These are phyloP conservation scores for Eutypella sp. DNA, from an alignment of 2,329 filamentous ascomycete species.

Conservation along the genomic window DNA sequence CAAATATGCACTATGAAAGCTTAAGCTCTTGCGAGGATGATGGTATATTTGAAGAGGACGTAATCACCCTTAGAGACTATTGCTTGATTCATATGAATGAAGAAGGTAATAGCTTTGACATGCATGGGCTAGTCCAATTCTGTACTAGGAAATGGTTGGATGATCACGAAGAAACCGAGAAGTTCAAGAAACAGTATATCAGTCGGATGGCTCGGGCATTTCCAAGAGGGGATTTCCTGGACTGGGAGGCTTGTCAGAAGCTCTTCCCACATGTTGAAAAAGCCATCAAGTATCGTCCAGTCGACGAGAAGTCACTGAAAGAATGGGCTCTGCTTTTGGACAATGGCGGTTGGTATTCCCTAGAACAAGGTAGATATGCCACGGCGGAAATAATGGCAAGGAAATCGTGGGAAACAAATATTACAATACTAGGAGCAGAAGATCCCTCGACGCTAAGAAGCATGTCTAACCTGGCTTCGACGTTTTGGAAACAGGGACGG, in stretches of 20 bases:
- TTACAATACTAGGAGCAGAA: background rate
- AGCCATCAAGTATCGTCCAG: background rate
- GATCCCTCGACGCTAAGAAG: background rate
- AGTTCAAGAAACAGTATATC: conserved; percentile 17
- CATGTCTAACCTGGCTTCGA: background rate
- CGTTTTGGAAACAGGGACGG: conserved; percentile 1
- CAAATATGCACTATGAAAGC: background rate
- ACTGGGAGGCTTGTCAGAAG: background rate
- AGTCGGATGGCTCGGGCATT: background rate
- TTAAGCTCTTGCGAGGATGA: background rate
- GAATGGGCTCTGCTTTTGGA: background rate
- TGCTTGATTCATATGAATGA: conserved; percentile 27
- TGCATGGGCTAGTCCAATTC: conserved; percentile 39
- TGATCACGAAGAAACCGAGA: conserved; percentile 17
- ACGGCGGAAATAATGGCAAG: background rate
- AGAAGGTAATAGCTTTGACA: conserved; percentile 27
- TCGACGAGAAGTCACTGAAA: background rate
- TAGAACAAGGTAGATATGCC: background rate
- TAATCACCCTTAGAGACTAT: conserved; percentile 30
- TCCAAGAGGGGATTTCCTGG: background rate
- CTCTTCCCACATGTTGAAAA: background rate
- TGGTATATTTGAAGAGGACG: conserved; percentile 26
- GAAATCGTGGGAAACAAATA: too few species aligned
- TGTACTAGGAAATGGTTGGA: conserved; percentile 30
- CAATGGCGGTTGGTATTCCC: background rate